phyloP scores from a whole-genome alignment of 352 stramenopile genomes.

The Phytophthora vignae region DNA sequence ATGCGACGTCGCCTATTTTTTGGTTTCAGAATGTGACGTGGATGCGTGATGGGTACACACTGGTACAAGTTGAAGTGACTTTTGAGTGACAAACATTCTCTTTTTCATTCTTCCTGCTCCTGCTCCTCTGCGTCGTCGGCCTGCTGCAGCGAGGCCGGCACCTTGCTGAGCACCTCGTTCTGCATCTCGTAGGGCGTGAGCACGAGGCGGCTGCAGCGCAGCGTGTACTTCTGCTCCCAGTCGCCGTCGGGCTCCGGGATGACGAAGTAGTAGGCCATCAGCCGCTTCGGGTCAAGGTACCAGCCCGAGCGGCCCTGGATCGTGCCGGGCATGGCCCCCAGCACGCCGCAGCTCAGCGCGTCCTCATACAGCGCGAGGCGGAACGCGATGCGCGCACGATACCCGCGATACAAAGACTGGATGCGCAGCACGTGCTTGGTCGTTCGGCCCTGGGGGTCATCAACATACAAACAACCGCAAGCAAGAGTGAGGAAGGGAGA shows the following conservation, averaged over 20 bases:
- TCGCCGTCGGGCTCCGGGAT: slow-evolving; percentile 59
- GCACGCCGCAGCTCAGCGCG: slow-evolving; percentile 63
- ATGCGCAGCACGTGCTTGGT: slow-evolving; percentile 46
- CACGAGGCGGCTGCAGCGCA: slow-evolving; percentile 65
- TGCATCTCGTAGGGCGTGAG: slow-evolving; percentile 77
- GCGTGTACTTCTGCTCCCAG: slow-evolving; percentile 68
- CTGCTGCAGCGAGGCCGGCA: slow-evolving; percentile 6
- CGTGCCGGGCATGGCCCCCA: slow-evolving; percentile 77
- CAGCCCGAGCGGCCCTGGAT: slow-evolving; percentile 69
- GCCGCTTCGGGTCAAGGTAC: slow-evolving; percentile 81
- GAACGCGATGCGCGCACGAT: slow-evolving; percentile 60
- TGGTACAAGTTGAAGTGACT: slow-evolving; percentile 27
- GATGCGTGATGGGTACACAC: neutral
- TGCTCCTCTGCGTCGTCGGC: neutral
- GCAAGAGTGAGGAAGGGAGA: neutral
- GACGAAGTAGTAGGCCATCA: slow-evolving; percentile 82
- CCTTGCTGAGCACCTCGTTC: slow-evolving; percentile 55
- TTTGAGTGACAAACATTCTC: slow-evolving; percentile 1
- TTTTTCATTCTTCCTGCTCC: neutral
- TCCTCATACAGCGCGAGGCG: slow-evolving; percentile 73
- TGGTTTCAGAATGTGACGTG: slow-evolving; percentile 20
- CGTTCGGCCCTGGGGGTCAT: slow-evolving; percentile 6
- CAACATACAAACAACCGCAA: neutral
- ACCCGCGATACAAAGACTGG: slow-evolving; percentile 65
- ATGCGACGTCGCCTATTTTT: slow-evolving; percentile 5